phyloP scores from a whole-genome alignment of 768 basidiomycete species.

The Auriscalpium microsporum region DNA sequence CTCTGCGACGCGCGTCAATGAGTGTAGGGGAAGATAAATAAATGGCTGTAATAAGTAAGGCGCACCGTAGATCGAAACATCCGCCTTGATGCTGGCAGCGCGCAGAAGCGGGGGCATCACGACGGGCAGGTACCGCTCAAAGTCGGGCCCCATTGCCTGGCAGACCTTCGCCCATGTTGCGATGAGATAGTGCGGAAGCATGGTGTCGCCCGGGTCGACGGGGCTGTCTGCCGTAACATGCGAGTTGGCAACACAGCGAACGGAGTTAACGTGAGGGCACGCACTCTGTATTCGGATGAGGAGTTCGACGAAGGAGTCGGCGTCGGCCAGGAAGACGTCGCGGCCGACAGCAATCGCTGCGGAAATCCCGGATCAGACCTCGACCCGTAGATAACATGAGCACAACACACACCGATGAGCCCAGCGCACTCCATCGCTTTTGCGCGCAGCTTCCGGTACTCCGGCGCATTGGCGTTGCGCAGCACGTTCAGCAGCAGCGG shows the following conservation, averaged over 20 bases:
- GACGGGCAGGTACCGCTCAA: slow-evolving; percentile 76
- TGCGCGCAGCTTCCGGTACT: slow-evolving; percentile 59
- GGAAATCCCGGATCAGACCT: background rate
- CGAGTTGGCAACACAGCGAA: background rate
- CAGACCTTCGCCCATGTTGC: slow-evolving; percentile 87
- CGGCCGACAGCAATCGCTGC: slow-evolving; percentile 81
- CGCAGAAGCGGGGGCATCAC: slow-evolving; percentile 76
- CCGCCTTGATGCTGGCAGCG: slow-evolving; percentile 73
- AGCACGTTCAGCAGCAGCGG: slow-evolving; percentile 72
- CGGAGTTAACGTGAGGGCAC: slow-evolving; percentile 13
- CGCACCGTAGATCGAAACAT: slow-evolving; percentile 65
- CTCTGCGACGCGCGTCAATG: slow-evolving; percentile 20
- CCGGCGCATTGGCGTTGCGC: slow-evolving; percentile 55
- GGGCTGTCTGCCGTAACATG: slow-evolving; percentile 44
- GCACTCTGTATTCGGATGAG: slow-evolving; percentile 73
- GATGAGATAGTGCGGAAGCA: slow-evolving; percentile 67
- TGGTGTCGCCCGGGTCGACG: slow-evolving; percentile 61
- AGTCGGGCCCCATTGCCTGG: slow-evolving; percentile 76
- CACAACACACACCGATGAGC: slow-evolving; percentile 56
- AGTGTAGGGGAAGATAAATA: background rate
- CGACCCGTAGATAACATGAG: background rate
- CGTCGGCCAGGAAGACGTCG: slow-evolving; percentile 70
- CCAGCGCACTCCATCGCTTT: slow-evolving; percentile 93
- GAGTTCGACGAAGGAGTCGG: slow-evolving; percentile 59
- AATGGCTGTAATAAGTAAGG: background rate